These are phyloP conservation scores for Nicotiana sylvestris DNA, from an alignment of 257 asterid species.

Conservation along the genomic window DNA sequence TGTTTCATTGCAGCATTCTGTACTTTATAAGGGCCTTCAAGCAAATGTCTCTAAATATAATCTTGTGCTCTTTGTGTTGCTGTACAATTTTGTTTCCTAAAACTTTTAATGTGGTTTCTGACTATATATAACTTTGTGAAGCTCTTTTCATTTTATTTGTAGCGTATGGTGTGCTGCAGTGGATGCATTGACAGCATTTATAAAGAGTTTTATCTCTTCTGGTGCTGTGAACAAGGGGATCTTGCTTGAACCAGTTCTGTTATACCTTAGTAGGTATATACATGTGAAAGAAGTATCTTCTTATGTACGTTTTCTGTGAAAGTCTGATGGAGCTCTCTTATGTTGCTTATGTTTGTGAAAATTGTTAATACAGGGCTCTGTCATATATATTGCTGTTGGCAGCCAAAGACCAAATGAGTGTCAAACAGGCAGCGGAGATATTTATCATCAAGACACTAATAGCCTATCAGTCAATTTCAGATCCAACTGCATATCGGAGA, in stretches of 20 bases:
- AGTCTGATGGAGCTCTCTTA: constrained; percentile 1
- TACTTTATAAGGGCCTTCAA: neutral
- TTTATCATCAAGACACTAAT: constrained; percentile 59
- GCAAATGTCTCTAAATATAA: neutral
- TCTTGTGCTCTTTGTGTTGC: neutral
- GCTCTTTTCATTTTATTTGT: constrained; percentile 28
- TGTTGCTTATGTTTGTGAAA: constrained; percentile 20
- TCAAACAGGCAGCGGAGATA: constrained; percentile 57
- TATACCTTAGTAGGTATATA: constrained; percentile 73
- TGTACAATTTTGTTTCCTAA: neutral
- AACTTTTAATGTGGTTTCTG: neutral
- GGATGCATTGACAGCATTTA: constrained; percentile 77
- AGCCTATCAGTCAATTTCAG: constrained; percentile 84
- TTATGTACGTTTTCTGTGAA: neutral
- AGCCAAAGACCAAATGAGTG: constrained; percentile 58
- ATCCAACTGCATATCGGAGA: constrained; percentile 75
- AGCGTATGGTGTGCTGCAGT: constrained; percentile 96
- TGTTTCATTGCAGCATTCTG: neutral
- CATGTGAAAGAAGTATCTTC: neutral
- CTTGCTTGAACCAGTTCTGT: constrained; percentile 86
- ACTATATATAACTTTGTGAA: constrained; percentile 2
- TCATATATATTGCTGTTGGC: constrained; percentile 59
- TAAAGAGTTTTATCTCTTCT: constrained; percentile 75
- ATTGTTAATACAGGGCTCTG: constrained; percentile 59
- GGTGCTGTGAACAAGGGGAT: constrained; percentile 66